Evolutionary conservation across 1,139 yeast species (phyloP).

Genomic region (Yamadazyma dendronema): DNA sequence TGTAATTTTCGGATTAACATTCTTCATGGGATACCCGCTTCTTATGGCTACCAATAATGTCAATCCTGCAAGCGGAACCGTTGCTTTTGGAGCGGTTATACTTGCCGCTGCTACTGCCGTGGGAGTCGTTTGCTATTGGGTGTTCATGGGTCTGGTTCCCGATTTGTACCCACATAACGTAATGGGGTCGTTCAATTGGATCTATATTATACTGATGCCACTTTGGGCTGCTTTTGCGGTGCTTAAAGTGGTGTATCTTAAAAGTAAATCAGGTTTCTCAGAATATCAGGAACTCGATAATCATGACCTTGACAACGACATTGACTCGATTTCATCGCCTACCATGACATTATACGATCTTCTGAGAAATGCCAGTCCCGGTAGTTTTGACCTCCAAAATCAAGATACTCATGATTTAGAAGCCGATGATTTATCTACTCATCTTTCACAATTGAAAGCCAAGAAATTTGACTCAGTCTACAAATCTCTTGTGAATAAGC

Average conservation of each 20-base stretch:
- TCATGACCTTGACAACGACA: constrained; percentile 17
- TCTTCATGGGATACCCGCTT: constrained; percentile 67
- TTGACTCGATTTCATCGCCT: constrained; percentile 29
- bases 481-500: constrained; percentile 4
- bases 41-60: constrained; percentile 63
- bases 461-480: constrained; percentile 4
- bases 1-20: constrained; percentile 40
- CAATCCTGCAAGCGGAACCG: constrained; percentile 46
- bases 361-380: constrained; percentile 15
- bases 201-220: constrained; percentile 51
- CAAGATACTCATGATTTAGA: constrained; percentile 7
- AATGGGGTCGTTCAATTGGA: constrained; percentile 64
- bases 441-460: constrained; percentile 8
- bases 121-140: constrained; percentile 48
- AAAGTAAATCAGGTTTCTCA: not conserved
- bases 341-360: constrained; percentile 40
- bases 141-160: constrained; percentile 62
- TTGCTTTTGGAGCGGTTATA: constrained; percentile 54
- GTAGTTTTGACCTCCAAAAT: constrained; percentile 13
- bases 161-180: constrained; percentile 73
- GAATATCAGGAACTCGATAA: not conserved
- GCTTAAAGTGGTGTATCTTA: constrained; percentile 12
- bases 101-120: constrained; percentile 57
- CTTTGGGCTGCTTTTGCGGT: constrained; percentile 56
- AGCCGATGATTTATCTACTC: constrained; percentile 12